These are phyloP conservation scores for Umbelopsis sp. DNA, from an alignment of 192 early-diverging fungal species.

Conservation along the genomic window DNA sequence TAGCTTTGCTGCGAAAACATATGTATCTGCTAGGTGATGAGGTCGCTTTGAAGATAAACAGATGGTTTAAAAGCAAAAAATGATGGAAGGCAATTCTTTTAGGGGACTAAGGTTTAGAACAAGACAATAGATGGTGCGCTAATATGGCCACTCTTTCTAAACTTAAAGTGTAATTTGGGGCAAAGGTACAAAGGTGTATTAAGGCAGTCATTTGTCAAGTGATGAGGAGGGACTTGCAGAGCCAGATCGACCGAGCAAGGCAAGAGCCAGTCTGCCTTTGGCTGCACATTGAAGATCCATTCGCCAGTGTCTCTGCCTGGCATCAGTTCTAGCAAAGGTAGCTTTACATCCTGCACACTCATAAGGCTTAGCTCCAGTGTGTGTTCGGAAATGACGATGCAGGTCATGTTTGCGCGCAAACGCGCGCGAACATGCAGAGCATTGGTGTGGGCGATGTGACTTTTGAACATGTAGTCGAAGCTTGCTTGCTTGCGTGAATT, in stretches of 20 bases:
- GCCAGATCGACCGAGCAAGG: background rate
- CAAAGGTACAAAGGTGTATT: background rate
- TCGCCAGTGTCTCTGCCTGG: conserved; percentile 62
- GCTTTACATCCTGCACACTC: conserved; percentile 61
- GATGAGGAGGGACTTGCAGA: background rate
- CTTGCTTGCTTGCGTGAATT: background rate
- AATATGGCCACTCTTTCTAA: no score
- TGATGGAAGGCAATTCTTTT: no score
- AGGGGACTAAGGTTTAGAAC: no score
- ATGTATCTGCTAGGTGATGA: no score
- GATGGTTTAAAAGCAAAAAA: no score
- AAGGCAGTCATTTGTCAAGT: background rate
- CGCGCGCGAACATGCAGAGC: conserved; percentile 58
- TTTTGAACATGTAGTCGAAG: conserved; percentile 12
- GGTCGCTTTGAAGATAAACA: no score
- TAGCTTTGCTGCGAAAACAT: no score
- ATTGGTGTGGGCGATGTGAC: conserved; percentile 58
- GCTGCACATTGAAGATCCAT: conserved; percentile 22
- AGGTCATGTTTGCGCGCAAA: conserved; percentile 78
- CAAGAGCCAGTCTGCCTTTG: background rate
- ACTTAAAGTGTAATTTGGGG: background rate
- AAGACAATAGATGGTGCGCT: no score
- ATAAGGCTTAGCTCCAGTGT: conserved; percentile 65
- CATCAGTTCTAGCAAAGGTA: conserved; percentile 74
- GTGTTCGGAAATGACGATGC: conserved; percentile 64